Evolutionary conservation across 768 basidiomycete genomes (phyloP), one percentile per base, ranked within the genome.

Genomic region (Melanogaster broomeanus): DNA sequence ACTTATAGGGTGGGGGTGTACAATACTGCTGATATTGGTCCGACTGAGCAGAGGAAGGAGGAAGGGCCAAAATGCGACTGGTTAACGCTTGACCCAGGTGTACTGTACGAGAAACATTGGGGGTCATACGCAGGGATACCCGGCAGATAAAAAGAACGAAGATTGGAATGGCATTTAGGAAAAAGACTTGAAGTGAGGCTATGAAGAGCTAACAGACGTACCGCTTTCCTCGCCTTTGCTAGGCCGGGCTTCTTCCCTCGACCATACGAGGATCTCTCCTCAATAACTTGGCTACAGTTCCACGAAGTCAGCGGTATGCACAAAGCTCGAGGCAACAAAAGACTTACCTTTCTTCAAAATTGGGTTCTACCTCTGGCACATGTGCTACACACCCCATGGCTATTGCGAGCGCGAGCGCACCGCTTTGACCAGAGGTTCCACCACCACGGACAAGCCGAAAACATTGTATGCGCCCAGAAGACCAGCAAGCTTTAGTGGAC

Each of bases 231-330:
- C 53, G 96, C 93, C 76, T 97, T 97, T 53, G 88, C 83, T 62
- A 84, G 70, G 51, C 92, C 92, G 15, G 96, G 91, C 81, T 99
- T 99, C 77, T 99, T 99, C 61, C 96, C 74, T 99, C 96, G 27
- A 97, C 95, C 91, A 96, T 91, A 71, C 97, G 88, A 41, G 94
- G 93, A 77, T 99, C 96, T 61, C 95, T 85, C 68, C 84, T 83
- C 51, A 93, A 72, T 42, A 95, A 74, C 75, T 92, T 88, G 52
- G 90, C 95, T 97, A 65, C 16, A 19, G 27, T 40, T 49, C 18
- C 27, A 18, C 19, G 34, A 28, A 51, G 44, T 47, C 41, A 56
- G 22, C 13, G 24, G 25, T 40, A 42, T 12, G 10, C 8, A 8
- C 28, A 11, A 54, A 11, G 22, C 35, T n/a, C 34, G 52, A 18